Conservation (phyloP, 2,329 filamentous ascomycete species). For the Metarhizium humberi region DNA sequence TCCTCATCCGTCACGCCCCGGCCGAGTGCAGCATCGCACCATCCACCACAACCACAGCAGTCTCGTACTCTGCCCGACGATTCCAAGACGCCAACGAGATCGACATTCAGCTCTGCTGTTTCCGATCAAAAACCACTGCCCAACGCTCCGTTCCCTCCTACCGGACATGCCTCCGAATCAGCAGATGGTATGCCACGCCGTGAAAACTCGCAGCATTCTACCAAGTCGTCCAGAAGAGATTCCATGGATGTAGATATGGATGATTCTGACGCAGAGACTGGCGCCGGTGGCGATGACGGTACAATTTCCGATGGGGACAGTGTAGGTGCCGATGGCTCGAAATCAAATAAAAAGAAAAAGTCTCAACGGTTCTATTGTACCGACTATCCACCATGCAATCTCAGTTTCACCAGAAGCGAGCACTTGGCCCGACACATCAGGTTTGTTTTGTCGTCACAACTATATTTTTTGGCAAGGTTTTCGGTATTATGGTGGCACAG, state of each 20-base stretch:
- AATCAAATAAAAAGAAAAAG: conserved; percentile 88
- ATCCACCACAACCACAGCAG: conserved; percentile 15
- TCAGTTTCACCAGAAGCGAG: conserved; percentile 94
- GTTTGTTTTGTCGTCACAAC: conserved; percentile 31
- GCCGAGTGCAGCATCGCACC: conserved; percentile 25
- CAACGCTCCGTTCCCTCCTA: conserved; percentile 40
- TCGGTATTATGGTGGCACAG: too few species aligned
- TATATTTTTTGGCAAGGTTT: background rate
- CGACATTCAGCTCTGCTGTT: conserved; percentile 35
- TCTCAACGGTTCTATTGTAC: conserved; percentile 94
- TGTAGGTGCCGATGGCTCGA: conserved; percentile 52
- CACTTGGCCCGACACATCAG: conserved; percentile 91
- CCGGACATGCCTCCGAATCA: conserved; percentile 36
- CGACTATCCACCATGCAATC: conserved; percentile 83
- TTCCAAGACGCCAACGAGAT: conserved; percentile 53
- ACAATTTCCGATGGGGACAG: conserved; percentile 56
- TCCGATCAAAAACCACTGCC: conserved; percentile 45
- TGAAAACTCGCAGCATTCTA: conserved; percentile 51
- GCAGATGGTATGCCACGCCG: conserved; percentile 24
- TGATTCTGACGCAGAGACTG: conserved; percentile 58
- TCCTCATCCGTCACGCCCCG: conserved; percentile 19
- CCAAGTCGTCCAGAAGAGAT: conserved; percentile 42
- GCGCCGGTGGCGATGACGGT: conserved; percentile 34
- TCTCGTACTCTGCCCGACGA: conserved; percentile 29
- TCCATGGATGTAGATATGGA: conserved; percentile 70